Conservation (phyloP, 2,329 filamentous ascomycete genomes). For the Aspergillus amoenus region DNA sequence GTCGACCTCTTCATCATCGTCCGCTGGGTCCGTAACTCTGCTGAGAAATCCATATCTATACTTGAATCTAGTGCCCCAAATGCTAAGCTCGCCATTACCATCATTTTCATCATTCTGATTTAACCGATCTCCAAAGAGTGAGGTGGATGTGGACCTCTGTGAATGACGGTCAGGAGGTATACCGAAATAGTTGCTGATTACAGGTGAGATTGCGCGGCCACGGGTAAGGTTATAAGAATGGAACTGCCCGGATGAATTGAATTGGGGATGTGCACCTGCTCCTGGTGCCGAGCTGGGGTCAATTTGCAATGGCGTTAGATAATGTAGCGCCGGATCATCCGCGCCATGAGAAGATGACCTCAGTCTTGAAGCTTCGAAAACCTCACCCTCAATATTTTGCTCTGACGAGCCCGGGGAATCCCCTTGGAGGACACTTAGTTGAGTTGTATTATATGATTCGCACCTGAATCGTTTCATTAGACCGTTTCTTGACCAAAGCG, state of each 20-base stretch:
- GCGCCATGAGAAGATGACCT: slow-evolving; percentile 30
- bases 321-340: slow-evolving; percentile 22
- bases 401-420: slow-evolving; percentile 26
- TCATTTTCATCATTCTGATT: slow-evolving; percentile 38
- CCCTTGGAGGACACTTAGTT: slow-evolving; percentile 41
- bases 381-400: slow-evolving; percentile 23
- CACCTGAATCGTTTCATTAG: slow-evolving; percentile 33
- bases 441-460: slow-evolving; percentile 49
- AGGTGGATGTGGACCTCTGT: slow-evolving; percentile 29
- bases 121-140: slow-evolving; percentile 26
- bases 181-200: slow-evolving; percentile 48
- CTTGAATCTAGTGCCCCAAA: slow-evolving; percentile 55
- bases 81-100: slow-evolving; percentile 58
- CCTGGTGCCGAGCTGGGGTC: slow-evolving; percentile 26
- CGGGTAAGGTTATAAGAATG: slow-evolving; percentile 38
- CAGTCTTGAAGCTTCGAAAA: slow-evolving; percentile 17
- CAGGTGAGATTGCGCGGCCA: slow-evolving; percentile 42
- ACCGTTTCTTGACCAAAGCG: not conserved
- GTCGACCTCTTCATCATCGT: slow-evolving; percentile 23
- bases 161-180: slow-evolving; percentile 35
- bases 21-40: slow-evolving; percentile 25
- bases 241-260: slow-evolving; percentile 24
- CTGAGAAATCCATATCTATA: slow-evolving; percentile 38
- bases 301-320: slow-evolving; percentile 29
- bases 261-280: slow-evolving; percentile 17